A percentile compares a stretch with the other conserved stretches of the same genome.
phyloP scores from a whole-genome alignment of 2,329 filamentous ascomycete species.

The Trichoderma atrobrunneum region DNA sequence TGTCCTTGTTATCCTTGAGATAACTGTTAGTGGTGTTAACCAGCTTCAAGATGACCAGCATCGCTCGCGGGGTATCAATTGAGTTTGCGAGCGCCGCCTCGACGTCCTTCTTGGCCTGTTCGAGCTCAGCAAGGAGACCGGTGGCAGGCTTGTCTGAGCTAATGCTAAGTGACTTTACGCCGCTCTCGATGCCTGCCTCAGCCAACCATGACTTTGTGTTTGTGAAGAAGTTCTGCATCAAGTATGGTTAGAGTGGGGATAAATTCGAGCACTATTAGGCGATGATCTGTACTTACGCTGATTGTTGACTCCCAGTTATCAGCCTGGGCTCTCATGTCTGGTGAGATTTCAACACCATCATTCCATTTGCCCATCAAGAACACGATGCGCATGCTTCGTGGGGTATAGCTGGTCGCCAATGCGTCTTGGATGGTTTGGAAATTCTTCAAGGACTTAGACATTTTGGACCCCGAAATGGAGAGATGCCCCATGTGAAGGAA shows the following conservation, averaged over 20 bases:
- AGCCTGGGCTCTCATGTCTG: conserved; percentile 72
- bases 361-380: conserved; percentile 89
- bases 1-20: conserved; percentile 46
- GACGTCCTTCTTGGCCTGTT: conserved; percentile 54
- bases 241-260: conserved; percentile 25
- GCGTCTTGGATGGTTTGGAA: conserved; percentile 91
- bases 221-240: conserved; percentile 54
- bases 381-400: conserved; percentile 76
- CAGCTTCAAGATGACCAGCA: conserved; percentile 74
- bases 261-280: too few species aligned
- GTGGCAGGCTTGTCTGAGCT: conserved; percentile 31
- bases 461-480: conserved; percentile 81
- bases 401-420: conserved; percentile 66
- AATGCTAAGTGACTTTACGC: conserved; percentile 41
- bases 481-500: conserved; percentile 95
- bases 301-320: conserved; percentile 78
- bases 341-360: conserved; percentile 86
- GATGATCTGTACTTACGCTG: conserved; percentile 46
- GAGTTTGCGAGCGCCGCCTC: conserved; percentile 70
- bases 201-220: conserved; percentile 54
- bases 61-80: conserved; percentile 79
- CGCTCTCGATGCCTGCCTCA: conserved; percentile 39
- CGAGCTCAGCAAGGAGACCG: conserved; percentile 42
- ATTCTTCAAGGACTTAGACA: conserved; percentile 95
- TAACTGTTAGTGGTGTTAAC: conserved; percentile 73